Conservation (phyloP, 1,139 yeast species). For the Geotrichum klebahnii region DNA sequence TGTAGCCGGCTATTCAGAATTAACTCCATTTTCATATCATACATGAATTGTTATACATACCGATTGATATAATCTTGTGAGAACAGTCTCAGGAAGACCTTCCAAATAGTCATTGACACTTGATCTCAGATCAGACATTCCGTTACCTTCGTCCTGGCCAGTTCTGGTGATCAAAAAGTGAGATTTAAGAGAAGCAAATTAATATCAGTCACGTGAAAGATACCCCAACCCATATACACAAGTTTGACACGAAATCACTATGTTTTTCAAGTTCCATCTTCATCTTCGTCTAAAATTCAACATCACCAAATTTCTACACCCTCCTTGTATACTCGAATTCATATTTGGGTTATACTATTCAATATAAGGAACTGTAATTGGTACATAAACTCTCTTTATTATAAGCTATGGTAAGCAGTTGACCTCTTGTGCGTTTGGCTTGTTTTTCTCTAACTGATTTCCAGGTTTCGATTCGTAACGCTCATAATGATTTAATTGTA, state of each 20-base stretch:
- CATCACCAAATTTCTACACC: conserved; percentile 6
- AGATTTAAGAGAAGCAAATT: not conserved
- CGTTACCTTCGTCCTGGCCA: not conserved
- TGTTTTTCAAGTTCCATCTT: not conserved
- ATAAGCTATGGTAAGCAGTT: conserved; percentile 7
- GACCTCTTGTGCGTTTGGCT: not conserved
- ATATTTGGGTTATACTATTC: too few species aligned
- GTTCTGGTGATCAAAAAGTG: not conserved
- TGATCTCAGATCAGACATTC: conserved; percentile 41
- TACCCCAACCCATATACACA: conserved; percentile 7
- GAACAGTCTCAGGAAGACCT: conserved; percentile 79
- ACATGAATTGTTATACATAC: conserved; percentile 18
- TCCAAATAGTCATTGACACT: conserved; percentile 88
- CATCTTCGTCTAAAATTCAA: not conserved
- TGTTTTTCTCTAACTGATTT: not conserved
- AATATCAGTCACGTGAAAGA: not conserved
- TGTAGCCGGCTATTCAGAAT: conserved; percentile 67
- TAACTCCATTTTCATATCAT: not conserved
- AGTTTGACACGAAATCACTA: conserved; percentile 18
- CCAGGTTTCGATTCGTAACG: conserved; percentile 38
- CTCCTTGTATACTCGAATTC: too few species aligned
- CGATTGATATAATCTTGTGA: conserved; percentile 67
- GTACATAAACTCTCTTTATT: not conserved
- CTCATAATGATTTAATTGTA: conserved; percentile 63
- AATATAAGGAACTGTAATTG: too few species aligned